phyloP scores from a whole-genome alignment of 345 rosid genomes.

The Rhodamnia rubescens region DNA sequence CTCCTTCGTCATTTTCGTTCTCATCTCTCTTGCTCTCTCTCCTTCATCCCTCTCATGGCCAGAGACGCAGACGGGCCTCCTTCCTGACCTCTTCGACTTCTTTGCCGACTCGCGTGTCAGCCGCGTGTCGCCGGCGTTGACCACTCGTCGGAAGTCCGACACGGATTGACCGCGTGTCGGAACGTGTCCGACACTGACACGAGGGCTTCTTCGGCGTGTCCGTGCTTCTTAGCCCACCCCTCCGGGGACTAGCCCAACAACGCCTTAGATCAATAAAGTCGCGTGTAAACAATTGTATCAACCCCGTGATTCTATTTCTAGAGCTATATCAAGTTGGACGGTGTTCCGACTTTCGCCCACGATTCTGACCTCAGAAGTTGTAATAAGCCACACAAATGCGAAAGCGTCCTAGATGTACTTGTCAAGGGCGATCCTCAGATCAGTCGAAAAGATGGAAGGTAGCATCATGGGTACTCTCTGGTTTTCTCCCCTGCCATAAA shows the following conservation, averaged over 20 bases:
- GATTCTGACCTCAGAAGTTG: not conserved
- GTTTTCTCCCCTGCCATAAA: not conserved
- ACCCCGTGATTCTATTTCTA: rapidly evolving
- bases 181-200: too few relatives aligned
- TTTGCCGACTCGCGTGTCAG: too few relatives aligned
- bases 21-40: too few relatives aligned
- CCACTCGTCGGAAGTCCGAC: too few relatives aligned
- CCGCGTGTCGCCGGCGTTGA: too few relatives aligned
- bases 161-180: too few relatives aligned
- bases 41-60: too few relatives aligned
- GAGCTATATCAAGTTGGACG: not conserved
- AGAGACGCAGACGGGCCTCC: too few relatives aligned
- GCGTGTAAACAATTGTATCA: not conserved
- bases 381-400: not conserved
- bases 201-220: too few relatives aligned
- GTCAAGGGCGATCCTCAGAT: not conserved
- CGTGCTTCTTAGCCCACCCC: too few relatives aligned
- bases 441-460: not conserved
- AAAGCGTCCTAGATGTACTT: not conserved
- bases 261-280: not conserved
- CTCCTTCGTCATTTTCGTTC: too few relatives aligned
- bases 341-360: rapidly evolving
- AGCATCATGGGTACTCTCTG: not conserved
- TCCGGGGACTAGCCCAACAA: not conserved
- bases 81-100: too few relatives aligned